These are phyloP conservation scores for Suillus alpinus DNA, from an alignment of 768 basidiomycete genomes.

Conservation along the genomic window DNA sequence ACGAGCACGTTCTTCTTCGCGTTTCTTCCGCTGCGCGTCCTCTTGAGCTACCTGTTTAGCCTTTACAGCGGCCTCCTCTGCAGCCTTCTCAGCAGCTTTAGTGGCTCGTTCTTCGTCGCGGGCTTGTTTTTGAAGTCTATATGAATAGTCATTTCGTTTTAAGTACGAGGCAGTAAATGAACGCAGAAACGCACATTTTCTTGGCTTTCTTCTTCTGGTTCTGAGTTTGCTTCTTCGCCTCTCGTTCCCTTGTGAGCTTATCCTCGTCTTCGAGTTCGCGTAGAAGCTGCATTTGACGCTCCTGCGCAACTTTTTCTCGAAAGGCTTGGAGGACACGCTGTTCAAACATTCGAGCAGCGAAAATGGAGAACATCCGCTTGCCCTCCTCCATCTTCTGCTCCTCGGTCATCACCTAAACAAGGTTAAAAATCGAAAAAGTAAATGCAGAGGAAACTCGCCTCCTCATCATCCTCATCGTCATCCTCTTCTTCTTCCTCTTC, in stretches of 20 bases:
- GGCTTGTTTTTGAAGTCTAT: constrained; percentile 84
- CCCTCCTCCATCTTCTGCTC: constrained; percentile 99
- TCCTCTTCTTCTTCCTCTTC: constrained; percentile 64
- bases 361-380: constrained; percentile 99
- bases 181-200: constrained; percentile 64
- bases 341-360: constrained; percentile 99
- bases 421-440: constrained; percentile 7
- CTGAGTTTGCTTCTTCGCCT: constrained; percentile 88
- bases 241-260: constrained; percentile 78
- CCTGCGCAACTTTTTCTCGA: constrained; percentile 94
- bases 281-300: constrained; percentile 88
- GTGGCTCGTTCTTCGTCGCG: constrained; percentile 90
- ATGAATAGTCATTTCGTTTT: constrained; percentile 2
- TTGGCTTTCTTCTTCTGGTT: constrained; percentile 99
- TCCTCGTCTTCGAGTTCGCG: constrained; percentile 97
- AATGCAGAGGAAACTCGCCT: constrained; percentile 32
- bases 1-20: constrained; percentile 82
- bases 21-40: constrained; percentile 75
- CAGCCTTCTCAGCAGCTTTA: constrained; percentile 81
- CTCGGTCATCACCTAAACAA: constrained; percentile 74
- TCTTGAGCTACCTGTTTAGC: constrained; percentile 76
- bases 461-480: constrained; percentile 43
- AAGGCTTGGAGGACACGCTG: constrained; percentile 96
- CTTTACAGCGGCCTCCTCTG: constrained; percentile 76
- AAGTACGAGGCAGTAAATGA: constrained; percentile 3